Evolutionary conservation across 2,329 filamentous ascomycete genomes (phyloP).

Genomic region (Nakataea oryzae): DNA sequence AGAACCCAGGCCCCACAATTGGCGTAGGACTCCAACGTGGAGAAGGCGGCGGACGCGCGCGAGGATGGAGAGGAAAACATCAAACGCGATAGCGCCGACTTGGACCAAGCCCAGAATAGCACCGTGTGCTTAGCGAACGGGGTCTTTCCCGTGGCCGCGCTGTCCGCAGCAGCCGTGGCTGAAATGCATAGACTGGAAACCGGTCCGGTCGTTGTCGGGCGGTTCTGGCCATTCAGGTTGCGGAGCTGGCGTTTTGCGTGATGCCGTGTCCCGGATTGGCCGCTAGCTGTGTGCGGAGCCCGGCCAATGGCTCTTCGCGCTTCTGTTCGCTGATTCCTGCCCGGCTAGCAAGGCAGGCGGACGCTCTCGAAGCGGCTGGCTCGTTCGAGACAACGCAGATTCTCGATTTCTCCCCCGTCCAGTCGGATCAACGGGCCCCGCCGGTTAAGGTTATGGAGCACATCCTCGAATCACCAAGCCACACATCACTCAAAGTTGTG

Average conservation of each 20-base stretch:
- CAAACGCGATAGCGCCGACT: neutral
- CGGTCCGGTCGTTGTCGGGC: too few species aligned
- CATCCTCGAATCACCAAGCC: neutral
- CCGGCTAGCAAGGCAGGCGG: neutral
- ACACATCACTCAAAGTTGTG: neutral
- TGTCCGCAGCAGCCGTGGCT: neutral
- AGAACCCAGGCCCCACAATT: neutral
- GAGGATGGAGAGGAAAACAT: neutral
- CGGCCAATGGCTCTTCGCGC: neutral
- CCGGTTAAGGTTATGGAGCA: neutral
- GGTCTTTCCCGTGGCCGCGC: neutral
- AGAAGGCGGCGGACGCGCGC: neutral
- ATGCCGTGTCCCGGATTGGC: neutral
- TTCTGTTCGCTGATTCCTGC: neutral
- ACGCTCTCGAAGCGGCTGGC: neutral
- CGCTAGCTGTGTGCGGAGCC: neutral
- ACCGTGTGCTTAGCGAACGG: neutral
- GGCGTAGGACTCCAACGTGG: neutral
- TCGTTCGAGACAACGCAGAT: neutral
- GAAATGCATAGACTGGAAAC: neutral
- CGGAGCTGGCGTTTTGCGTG: neutral
- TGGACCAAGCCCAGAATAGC: neutral
- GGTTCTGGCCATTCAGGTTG: too few species aligned
- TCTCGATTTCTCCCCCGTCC: too few species aligned
- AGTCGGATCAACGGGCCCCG: neutral